Evolutionary conservation across 2,329 filamentous ascomycete genomes (phyloP), one percentile per base, ranked within the genome.

Genomic region (Cladophialophora exuberans): DNA sequence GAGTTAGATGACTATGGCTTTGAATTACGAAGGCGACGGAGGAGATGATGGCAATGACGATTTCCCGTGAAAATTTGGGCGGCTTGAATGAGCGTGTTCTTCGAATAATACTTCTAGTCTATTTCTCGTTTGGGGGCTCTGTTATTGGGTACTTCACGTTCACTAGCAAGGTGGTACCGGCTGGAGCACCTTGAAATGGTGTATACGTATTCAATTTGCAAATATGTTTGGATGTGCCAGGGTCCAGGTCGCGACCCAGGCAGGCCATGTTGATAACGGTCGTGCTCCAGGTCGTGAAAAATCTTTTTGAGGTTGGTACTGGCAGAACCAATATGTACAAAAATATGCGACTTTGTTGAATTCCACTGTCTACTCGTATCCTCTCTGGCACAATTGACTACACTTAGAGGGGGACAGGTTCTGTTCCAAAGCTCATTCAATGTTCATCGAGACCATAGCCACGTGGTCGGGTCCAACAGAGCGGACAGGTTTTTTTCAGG

Each of bases 1-100:
- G 51, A 54, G 4, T 10, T 42, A 17, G 51, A 48, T 35, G 42
- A 45, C 4, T 13, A 39, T 31, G 25, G 31, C 36, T 54, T 54
- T 33, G 51, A 54, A 44, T 23, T 54, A 22, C 36, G 33, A 33
- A 46, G 51, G 25, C 42, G 51, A 11, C 30, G 51, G 43, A 30
- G 51, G 31, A 22, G 51, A 23, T 54, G 22, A 36, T 35, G 43
- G 5, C 42, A 23, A 28, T 47, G 1, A 9, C 9, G 20, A 11
- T 47, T 18, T 47, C n/a, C n/a, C n/a, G n/a, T n/a, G 26, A 30
- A 30, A 49, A 23, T 31, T 30, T 7, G 23, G 46, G 23, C 18
- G 35, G 46, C 13, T 9, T 22, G 15, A n/a, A 20, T 41, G 46
- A 39, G 23, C 17, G 22, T 30, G 30, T 47, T 39, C 22, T 38